phyloP scores from a whole-genome alignment of 306 rosid genomes.

The Quercus suber region DNA sequence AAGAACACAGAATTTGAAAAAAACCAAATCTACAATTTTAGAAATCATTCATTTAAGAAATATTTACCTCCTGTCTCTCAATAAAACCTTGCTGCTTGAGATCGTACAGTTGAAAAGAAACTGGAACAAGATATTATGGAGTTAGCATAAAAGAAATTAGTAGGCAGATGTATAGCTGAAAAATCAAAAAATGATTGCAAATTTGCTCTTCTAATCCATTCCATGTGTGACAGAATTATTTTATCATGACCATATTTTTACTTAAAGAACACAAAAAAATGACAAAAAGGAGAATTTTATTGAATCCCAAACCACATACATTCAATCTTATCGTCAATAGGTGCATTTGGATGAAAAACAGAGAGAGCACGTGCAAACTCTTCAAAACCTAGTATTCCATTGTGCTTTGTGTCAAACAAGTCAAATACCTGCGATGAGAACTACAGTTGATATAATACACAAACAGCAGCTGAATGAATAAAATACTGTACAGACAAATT shows the following conservation, averaged over 20 bases:
- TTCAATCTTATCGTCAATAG: conserved; percentile 86
- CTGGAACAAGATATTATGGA: conserved; percentile 44
- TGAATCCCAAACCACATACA: conserved; percentile 45
- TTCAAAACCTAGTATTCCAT: conserved; percentile 95
- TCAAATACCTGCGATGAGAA: conserved; percentile 70
- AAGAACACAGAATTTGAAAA: conserved; percentile 12
- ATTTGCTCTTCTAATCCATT: not conserved
- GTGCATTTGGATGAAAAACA: conserved; percentile 97
- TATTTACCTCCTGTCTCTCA: conserved; percentile 93
- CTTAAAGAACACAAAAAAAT: not conserved
- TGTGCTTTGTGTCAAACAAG: conserved; percentile 94
- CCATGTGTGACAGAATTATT: not conserved
- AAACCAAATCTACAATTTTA: not conserved
- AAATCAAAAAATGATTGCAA: conserved; percentile 3
- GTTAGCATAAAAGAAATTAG: not conserved
- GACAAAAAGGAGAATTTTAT: too few species aligned
- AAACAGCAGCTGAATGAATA: conserved; percentile 18
- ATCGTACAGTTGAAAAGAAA: conserved; percentile 94
- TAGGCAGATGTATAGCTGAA: not conserved
- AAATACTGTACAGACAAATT: not conserved
- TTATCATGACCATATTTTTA: not conserved
- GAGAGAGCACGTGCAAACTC: conserved; percentile 98
- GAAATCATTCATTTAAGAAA: not conserved
- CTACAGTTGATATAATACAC: conserved; percentile 2
- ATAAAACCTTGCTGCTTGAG: conserved; percentile 98